Base-by-base conservation (phyloP, 805 yeast species). In the Ogataea minuta region DNA sequence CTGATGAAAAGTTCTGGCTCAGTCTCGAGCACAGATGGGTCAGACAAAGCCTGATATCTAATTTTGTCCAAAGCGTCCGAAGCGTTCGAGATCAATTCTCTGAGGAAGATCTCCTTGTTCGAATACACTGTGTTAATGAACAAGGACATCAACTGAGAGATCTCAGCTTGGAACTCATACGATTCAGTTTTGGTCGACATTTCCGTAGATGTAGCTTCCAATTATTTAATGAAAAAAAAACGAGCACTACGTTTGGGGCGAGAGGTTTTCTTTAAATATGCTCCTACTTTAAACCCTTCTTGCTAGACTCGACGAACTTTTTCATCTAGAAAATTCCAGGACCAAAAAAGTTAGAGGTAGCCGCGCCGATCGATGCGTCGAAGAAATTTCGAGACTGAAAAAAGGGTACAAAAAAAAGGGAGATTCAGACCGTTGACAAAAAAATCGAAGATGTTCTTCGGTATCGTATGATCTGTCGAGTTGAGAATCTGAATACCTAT, bases 91-190 rank as follows among this genome's bases (percentile, higher is more conserved):
- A 93, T 87, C 76, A 93, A 79, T 71, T 93, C 99, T 85, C 99
- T 91, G 64, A 93, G 76, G 83, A 93, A 93, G 60, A 93, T 93
- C 72, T 93, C 99, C 77, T 93, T 93, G 84, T 93, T 93, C 39
- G 99, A 93, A 74, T 93, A 93, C 62, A 93, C 99, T 43, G 99
- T 93, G 88, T 93, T 93, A 76, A 93, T 93, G 89, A 93, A 88
- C 79, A 93, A 82, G 71, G 97, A 88, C 98, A 93, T 84, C 81
- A 93, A 79, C 95, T 93, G 99, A 84, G 98, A 88, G 72, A 93
- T 93, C 89, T 93, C 99, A 80, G 99, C 99, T 72, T 95, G 96
- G 74, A 93, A 93, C 77, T 91, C 98, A 67, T 79, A 87, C 44
- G 95, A 83, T 77, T 85, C 95, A 63, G 79, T 46, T 46, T 71